Evolutionary conservation across 2,329 filamentous ascomycete species (phyloP).

Genomic region (Elsinoe fawcettii): DNA sequence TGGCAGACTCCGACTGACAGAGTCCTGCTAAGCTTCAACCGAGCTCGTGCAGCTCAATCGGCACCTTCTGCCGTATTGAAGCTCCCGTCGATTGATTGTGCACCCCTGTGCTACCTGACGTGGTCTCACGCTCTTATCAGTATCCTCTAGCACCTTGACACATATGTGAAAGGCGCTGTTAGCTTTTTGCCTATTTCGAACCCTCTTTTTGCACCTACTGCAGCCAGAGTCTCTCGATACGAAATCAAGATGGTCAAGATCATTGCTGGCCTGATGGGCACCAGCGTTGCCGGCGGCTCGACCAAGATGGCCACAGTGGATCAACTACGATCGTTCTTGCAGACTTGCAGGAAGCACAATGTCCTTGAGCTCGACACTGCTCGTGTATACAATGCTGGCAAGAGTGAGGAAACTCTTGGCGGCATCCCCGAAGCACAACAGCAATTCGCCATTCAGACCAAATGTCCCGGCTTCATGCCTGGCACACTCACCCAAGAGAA

Average conservation of each 20-base stretch:
- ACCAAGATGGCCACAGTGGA: conserved; percentile 18
- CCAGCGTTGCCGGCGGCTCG: conserved; percentile 23
- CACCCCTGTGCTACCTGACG: not conserved
- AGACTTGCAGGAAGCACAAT: conserved; percentile 26
- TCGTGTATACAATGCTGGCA: conserved; percentile 33
- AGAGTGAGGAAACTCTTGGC: conserved; percentile 38
- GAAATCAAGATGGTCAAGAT: conserved; percentile 23
- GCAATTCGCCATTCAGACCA: conserved; percentile 25
- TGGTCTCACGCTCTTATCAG: not conserved
- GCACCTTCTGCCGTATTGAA: not conserved
- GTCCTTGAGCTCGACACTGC: conserved; percentile 34
- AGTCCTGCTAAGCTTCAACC: too few species aligned
- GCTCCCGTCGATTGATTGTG: too few species aligned
- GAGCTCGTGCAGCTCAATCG: too few species aligned
- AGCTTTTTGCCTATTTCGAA: not conserved
- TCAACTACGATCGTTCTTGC: conserved; percentile 26
- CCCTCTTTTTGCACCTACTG: not conserved
- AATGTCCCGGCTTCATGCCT: conserved; percentile 26
- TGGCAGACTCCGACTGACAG: not conserved
- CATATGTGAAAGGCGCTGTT: not conserved
- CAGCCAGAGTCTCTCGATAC: not conserved
- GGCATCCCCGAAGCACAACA: conserved; percentile 20
- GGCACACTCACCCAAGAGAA: conserved; percentile 23
- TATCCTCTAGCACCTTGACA: not conserved
- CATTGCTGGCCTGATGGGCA: conserved; percentile 26